phyloP scores from a whole-genome alignment of 495 filamentous ascomycete species.

The Penicillium cataractarum region DNA sequence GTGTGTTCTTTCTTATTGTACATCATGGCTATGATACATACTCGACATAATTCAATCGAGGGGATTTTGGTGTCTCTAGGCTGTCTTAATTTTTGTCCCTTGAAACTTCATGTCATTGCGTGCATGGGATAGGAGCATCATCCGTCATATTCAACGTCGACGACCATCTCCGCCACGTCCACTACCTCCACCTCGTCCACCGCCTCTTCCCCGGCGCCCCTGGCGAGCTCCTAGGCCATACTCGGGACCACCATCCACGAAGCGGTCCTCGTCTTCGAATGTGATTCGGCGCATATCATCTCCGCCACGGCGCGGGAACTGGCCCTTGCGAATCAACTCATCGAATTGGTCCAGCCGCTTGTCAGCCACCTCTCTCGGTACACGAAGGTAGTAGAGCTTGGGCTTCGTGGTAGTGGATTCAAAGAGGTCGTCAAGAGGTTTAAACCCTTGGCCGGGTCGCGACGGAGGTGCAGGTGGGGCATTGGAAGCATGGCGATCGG shows the following conservation, averaged over 20 bases:
- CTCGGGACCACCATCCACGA: conserved; percentile 80
- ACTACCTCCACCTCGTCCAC: conserved; percentile 40
- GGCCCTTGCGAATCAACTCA: conserved; percentile 50
- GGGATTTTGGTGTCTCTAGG: conserved; percentile 10
- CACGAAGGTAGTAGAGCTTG: conserved; percentile 68
- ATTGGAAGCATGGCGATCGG: conserved; percentile 29
- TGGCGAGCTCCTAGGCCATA: conserved; percentile 43
- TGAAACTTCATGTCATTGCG: background rate
- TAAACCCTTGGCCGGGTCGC: conserved; percentile 52
- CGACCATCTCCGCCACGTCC: conserved; percentile 3
- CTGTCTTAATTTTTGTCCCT: background rate
- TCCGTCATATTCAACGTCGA: background rate
- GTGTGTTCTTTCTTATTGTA: background rate
- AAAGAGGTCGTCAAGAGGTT: conserved; percentile 67
- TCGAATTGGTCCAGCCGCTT: conserved; percentile 70
- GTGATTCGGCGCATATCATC: conserved; percentile 74
- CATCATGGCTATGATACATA: conserved; percentile 11
- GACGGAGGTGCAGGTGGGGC: conserved; percentile 22
- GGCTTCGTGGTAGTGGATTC: conserved; percentile 65
- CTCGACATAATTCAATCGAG: background rate
- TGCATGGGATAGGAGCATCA: background rate
- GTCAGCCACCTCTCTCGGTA: conserved; percentile 53
- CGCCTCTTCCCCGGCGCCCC: conserved; percentile 35
- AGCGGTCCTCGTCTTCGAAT: conserved; percentile 70
- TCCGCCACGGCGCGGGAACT: conserved; percentile 51